Base-by-base conservation (phyloP, 805 yeast species). In the Starmerella apis region DNA sequence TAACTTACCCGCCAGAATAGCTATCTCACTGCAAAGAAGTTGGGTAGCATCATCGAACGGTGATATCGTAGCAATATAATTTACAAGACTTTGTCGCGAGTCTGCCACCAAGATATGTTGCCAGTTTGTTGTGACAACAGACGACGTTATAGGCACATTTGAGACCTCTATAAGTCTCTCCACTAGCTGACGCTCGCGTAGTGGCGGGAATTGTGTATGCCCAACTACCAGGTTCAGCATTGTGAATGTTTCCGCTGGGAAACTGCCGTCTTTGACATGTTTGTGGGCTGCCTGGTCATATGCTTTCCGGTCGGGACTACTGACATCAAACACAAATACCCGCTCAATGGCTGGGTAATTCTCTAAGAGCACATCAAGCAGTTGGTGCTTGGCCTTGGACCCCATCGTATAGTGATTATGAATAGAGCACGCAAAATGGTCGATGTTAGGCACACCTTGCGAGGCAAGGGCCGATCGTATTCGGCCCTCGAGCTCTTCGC, bases 101-200 rank as follows among this genome's bases (percentile, higher is more conserved):
- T 30, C 45, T 3, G 18, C 25, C 3, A 25, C 41, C 1, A 53
- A 16, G 20, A 39, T 27, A 36, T 45, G 46, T 18, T 22, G 33
- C 56, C 56, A 50, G 20, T 24, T 28, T 13, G 37, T 32, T 18
- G 36, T 39, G 27, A 45, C 51, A 6, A 53, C 43, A 18, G 30
- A 14, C 11, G 48, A 32, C 31, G 24, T 42, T 14, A 51, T 25
- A 7, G 37, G 41, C 16, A 22, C 37, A 10, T 18, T 3, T 9
- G 51, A 25, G 2, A 19, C 20, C 24, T 14, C 20, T 2, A 59
- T 35, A 3, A 56, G 44, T 24, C 20, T 18, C 19, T 50, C 49
- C 2, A 59, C 36, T 3, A 59, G 50, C 25, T 39, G n/a, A 2
- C 61, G 56, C 56, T 58, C 59, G 6, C 19, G 44, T 4, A 10